These are phyloP conservation scores for Nicotiana knightiana DNA, from an alignment of 257 asterid genomes.

Conservation along the genomic window DNA sequence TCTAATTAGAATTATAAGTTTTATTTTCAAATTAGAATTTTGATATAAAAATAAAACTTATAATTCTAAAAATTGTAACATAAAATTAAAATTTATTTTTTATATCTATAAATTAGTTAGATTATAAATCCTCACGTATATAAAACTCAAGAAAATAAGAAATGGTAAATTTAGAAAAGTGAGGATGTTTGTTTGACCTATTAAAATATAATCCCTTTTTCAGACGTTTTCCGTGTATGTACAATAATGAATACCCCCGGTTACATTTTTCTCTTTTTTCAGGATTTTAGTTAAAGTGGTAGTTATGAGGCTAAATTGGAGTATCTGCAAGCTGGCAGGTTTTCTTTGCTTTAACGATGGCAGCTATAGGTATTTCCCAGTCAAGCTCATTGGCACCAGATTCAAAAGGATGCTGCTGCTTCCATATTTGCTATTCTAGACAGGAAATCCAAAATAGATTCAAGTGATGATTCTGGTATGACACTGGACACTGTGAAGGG, in stretches of 20 bases:
- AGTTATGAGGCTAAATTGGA: neutral
- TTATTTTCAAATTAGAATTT: no score
- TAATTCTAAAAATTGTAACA: no score
- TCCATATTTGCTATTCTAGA: slow-evolving; percentile 68
- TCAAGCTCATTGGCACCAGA: slow-evolving; percentile 80
- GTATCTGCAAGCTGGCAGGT: slow-evolving; percentile 41
- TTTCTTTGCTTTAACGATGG: slow-evolving; percentile 80
- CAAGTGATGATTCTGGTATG: slow-evolving; percentile 68
- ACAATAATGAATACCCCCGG: neutral
- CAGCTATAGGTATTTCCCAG: slow-evolving; percentile 75
- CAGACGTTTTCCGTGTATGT: slow-evolving; percentile 74
- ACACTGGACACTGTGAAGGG: slow-evolving; percentile 64
- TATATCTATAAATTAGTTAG: no score
- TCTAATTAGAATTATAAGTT: no score
- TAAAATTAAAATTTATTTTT: no score
- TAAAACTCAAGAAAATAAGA: no score
- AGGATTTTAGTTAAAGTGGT: neutral
- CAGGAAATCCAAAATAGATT: slow-evolving; percentile 59
- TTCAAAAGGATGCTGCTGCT: slow-evolving; percentile 70
- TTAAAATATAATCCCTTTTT: slow-evolving; percentile 29
- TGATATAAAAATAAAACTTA: no score
- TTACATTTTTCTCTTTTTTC: neutral
- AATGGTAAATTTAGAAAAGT: no score
- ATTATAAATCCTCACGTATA: no score
- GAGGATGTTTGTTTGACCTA: no score